These are phyloP conservation scores for Zalerion maritima DNA, from an alignment of 495 filamentous ascomycete genomes.

Conservation along the genomic window DNA sequence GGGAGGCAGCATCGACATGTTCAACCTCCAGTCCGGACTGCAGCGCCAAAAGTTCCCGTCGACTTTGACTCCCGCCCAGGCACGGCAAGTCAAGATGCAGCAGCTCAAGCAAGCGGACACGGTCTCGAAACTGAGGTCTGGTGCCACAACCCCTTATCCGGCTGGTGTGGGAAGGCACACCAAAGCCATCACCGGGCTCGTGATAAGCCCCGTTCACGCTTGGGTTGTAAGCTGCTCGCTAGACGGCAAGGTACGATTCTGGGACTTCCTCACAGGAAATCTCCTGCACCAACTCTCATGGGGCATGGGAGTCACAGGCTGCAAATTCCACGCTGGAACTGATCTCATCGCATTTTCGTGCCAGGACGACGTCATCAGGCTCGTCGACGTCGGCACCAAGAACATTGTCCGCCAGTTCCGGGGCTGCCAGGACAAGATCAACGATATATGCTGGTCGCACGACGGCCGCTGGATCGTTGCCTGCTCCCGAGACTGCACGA, in stretches of 20 bases:
- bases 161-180: constrained; percentile 52
- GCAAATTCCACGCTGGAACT: constrained; percentile 62
- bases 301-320: constrained; percentile 57
- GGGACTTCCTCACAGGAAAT: constrained; percentile 73
- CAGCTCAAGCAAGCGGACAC: constrained; percentile 32
- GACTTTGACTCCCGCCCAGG: constrained; percentile 46
- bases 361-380: constrained; percentile 73
- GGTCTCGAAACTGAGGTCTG: constrained; percentile 30
- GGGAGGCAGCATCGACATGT: constrained; percentile 75
- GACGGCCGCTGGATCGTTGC: constrained; percentile 91
- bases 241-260: constrained; percentile 97
- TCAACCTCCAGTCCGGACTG: constrained; percentile 85
- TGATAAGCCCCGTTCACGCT: constrained; percentile 72
- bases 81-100: constrained; percentile 43
- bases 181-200: constrained; percentile 68
- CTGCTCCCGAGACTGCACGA: constrained; percentile 63
- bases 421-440: constrained; percentile 69
- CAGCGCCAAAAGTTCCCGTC: constrained; percentile 78
- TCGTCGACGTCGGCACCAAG: constrained; percentile 82
- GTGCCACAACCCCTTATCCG: constrained; percentile 22
- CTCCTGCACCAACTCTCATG: constrained; percentile 74
- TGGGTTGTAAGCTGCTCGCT: constrained; percentile 69
- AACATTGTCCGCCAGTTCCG: constrained; percentile 85
- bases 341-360: constrained; percentile 84
- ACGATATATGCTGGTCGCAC: constrained; percentile 80